These are phyloP conservation scores for Citrullus amarus DNA, from an alignment of 306 rosid species.

Conservation along the genomic window DNA sequence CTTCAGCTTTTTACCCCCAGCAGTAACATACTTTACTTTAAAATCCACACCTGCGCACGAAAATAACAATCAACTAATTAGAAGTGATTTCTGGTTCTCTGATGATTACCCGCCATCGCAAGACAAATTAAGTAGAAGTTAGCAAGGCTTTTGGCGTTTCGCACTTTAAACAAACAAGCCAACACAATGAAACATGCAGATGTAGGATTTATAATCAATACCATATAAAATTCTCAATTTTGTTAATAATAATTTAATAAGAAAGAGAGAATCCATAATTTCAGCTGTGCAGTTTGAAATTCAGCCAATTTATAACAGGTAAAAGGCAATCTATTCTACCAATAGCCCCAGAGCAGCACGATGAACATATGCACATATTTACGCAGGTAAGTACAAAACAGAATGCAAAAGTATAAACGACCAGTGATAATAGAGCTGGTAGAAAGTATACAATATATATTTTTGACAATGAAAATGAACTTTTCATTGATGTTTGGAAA, in stretches of 20 bases:
- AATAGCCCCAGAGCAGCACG: background rate
- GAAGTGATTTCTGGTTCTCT: background rate
- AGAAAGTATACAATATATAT: background rate
- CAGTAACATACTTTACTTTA: slow-evolving; percentile 49
- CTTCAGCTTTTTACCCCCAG: slow-evolving; percentile 71
- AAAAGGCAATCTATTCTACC: background rate
- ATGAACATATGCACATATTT: background rate
- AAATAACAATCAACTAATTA: background rate
- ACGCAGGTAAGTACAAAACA: background rate
- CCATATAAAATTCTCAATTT: background rate
- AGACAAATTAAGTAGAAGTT: background rate
- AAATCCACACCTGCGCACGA: slow-evolving; percentile 67
- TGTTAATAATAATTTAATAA: background rate
- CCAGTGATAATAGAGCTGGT: background rate
- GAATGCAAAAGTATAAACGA: background rate
- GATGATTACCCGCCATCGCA: background rate
- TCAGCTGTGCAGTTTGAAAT: background rate
- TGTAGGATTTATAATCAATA: background rate
- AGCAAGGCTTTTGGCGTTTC: background rate
- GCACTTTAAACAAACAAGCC: background rate
- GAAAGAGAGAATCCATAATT: background rate
- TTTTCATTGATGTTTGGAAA: background rate
- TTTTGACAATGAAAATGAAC: background rate
- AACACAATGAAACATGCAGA: background rate
- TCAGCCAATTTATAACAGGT: background rate